Conservation (phyloP, 2,329 filamentous ascomycete genomes). For the Xylariales sp. region DNA sequence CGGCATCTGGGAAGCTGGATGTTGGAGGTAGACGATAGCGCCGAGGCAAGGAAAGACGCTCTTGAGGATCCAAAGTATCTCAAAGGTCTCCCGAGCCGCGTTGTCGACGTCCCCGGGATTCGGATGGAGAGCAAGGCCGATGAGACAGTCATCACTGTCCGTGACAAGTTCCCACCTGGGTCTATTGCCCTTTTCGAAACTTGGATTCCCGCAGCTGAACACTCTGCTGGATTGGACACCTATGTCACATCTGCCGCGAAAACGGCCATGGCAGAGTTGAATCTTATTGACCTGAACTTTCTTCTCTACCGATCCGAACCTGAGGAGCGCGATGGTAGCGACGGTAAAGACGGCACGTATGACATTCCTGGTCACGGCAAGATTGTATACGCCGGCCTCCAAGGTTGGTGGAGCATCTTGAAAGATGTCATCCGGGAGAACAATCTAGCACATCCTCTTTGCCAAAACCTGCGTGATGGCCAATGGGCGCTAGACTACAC, state of each 20-base stretch:
- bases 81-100: conserved; percentile 77
- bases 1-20: conserved; percentile 88
- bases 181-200: conserved; percentile 96
- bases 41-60: conserved; percentile 61
- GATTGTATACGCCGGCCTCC: conserved; percentile 91
- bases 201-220: conserved; percentile 85
- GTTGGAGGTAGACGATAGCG: conserved; percentile 78
- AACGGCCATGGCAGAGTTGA: conserved; percentile 70
- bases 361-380: conserved; percentile 78
- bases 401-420: conserved; percentile 96
- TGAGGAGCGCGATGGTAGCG: conserved; percentile 76
- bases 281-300: conserved; percentile 83
- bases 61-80: conserved; percentile 67
- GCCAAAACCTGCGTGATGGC: conserved; percentile 85
- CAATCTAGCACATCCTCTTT: conserved; percentile 87
- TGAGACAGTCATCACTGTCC: conserved; percentile 75
- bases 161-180: conserved; percentile 82
- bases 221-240: conserved; percentile 76
- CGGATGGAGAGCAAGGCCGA: conserved; percentile 66
- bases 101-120: conserved; percentile 70
- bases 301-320: conserved; percentile 87
- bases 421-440: conserved; percentile 83
- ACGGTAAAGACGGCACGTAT: conserved; percentile 82
- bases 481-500: conserved; percentile 93
- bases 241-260: conserved; percentile 80